phyloP scores from a whole-genome alignment of 192 early-diverging fungal species.

The Coemansia sp. region DNA sequence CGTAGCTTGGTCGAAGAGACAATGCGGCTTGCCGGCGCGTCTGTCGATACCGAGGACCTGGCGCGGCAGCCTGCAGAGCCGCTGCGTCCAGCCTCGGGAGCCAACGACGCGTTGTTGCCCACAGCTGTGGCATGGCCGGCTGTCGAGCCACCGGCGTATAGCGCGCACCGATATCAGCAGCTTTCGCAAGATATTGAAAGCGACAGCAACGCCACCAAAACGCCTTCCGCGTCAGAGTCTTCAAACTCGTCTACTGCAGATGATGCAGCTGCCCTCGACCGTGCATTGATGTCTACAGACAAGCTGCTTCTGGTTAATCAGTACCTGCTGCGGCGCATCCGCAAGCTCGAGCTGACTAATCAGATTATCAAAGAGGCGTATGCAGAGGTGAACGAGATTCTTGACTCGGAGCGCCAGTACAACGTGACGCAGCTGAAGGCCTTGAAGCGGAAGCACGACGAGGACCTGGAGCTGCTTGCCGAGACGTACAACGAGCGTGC shows the following conservation, averaged over 20 bases:
- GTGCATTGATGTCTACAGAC: neutral
- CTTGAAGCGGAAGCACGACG: constrained; percentile 35
- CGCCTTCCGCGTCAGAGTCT: neutral
- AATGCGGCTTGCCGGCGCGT: constrained; percentile 4
- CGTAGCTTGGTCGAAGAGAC: constrained; percentile 15
- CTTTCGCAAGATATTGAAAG: neutral
- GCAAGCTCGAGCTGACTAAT: constrained; percentile 53
- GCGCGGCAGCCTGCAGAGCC: neutral
- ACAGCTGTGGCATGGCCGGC: neutral
- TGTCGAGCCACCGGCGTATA: neutral
- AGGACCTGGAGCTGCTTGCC: constrained; percentile 34
- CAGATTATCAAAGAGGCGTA: constrained; percentile 50
- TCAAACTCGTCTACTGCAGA: constrained; percentile 7
- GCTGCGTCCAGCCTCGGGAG: too few relatives aligned
- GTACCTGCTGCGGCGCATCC: constrained; percentile 42
- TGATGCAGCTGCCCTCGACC: constrained; percentile 3
- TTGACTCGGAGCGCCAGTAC: constrained; percentile 46
- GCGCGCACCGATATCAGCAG: neutral
- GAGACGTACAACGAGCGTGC: constrained; percentile 27
- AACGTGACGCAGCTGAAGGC: constrained; percentile 28
- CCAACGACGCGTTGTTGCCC: too few relatives aligned
- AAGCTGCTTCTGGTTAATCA: constrained; percentile 23
- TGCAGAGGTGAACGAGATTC: constrained; percentile 42
- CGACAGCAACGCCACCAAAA: constrained; percentile 14
- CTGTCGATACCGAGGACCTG: neutral